Evolutionary conservation across 2,329 filamentous ascomycete species (phyloP).

Genomic region (Rhinocladiella similis): DNA sequence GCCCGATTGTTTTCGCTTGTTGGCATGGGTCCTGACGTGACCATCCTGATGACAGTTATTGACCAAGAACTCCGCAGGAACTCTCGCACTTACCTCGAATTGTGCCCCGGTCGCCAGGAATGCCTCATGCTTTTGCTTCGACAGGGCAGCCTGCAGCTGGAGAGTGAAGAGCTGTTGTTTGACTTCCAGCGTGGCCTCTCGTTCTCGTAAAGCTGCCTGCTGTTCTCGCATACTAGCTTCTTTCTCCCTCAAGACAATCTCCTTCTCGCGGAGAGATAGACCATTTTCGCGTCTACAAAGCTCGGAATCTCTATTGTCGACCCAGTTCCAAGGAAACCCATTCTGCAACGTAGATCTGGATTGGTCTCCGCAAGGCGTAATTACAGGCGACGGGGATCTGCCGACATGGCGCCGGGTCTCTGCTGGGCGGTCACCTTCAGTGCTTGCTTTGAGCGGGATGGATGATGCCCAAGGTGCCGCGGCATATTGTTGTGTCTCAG

Average conservation of each 20-base stretch:
- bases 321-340: not conserved
- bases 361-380: too few relatives aligned
- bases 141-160: slow-evolving; percentile 17
- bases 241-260: slow-evolving; percentile 23
- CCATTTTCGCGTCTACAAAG: slow-evolving; percentile 22
- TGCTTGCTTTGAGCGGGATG: too few relatives aligned
- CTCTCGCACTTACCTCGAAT: slow-evolving; percentile 16
- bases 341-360: too few relatives aligned
- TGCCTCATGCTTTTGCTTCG: slow-evolving; percentile 10
- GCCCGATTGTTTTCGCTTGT: slow-evolving; percentile 24
- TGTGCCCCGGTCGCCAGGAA: slow-evolving; percentile 23
- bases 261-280: slow-evolving; percentile 22
- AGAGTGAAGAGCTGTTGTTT: slow-evolving; percentile 22
- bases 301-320: slow-evolving; percentile 17
- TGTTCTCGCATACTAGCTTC: slow-evolving; percentile 23
- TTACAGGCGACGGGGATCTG: too few relatives aligned
- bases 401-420: too few relatives aligned
- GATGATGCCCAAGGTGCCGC: too few relatives aligned
- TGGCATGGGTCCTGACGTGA: slow-evolving; percentile 18
- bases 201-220: slow-evolving; percentile 22
- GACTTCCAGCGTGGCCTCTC: slow-evolving; percentile 17
- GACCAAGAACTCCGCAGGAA: not conserved
- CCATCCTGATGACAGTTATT: not conserved
- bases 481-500: slow-evolving; percentile 7
- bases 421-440: too few relatives aligned